Evolutionary conservation across 495 filamentous ascomycete genomes (phyloP).

Genomic region (Penicillium crystallinum): DNA sequence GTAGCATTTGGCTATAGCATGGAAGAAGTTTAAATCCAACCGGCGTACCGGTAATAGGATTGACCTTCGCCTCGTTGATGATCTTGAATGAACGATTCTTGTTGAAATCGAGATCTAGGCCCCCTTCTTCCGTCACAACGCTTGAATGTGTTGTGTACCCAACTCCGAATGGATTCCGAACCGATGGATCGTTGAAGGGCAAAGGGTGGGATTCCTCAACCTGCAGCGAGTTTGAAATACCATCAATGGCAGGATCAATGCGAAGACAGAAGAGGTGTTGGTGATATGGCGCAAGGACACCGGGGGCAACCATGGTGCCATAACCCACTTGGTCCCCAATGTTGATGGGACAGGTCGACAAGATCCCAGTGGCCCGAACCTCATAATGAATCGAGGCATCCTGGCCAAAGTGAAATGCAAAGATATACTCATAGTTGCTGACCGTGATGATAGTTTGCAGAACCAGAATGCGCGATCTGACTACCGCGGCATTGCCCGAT

Average conservation of each 20-base stretch:
- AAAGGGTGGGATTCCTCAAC: slow-evolving; percentile 67
- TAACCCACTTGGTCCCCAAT: slow-evolving; percentile 49
- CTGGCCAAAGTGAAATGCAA: slow-evolving; percentile 80
- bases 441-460: slow-evolving; percentile 75
- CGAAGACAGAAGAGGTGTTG: slow-evolving; percentile 90
- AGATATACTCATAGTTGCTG: slow-evolving; percentile 81
- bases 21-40: slow-evolving; percentile 75
- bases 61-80: slow-evolving; percentile 62
- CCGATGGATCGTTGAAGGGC: slow-evolving; percentile 45
- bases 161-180: slow-evolving; percentile 70
- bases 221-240: slow-evolving; percentile 59
- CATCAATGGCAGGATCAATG: slow-evolving; percentile 77
- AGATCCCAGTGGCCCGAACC: slow-evolving; percentile 78
- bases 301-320: slow-evolving; percentile 80
- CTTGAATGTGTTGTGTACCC: slow-evolving; percentile 60
- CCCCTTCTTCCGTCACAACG: slow-evolving; percentile 51
- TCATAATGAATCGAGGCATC: slow-evolving; percentile 75
- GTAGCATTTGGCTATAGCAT: slow-evolving; percentile 69
- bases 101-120: slow-evolving; percentile 56
- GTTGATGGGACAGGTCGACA: slow-evolving; percentile 74
- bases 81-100: slow-evolving; percentile 75
- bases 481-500: slow-evolving; percentile 52
- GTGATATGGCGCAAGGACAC: slow-evolving; percentile 72
- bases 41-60: slow-evolving; percentile 65
- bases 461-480: slow-evolving; percentile 52